These are phyloP conservation scores for Voacanga thouarsii DNA, from an alignment of 257 asterid genomes.

Conservation along the genomic window DNA sequence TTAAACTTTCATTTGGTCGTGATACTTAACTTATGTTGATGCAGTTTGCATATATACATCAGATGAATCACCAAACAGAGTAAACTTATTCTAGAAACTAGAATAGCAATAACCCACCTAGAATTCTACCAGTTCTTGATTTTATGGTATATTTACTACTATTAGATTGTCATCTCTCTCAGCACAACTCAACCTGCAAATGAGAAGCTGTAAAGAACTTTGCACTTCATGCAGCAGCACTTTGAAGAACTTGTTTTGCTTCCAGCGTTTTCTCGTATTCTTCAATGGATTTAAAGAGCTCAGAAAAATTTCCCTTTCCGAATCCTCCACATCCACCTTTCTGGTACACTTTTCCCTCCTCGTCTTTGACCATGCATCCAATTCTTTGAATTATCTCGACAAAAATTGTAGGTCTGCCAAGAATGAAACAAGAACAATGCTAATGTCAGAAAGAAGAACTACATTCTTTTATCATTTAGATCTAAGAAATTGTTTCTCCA, in stretches of 20 bases:
- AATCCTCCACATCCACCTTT: conserved; percentile 99
- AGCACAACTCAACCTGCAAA: neutral
- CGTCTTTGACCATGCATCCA: conserved; percentile 86
- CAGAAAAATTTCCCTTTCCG: conserved; percentile 94
- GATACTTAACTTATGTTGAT: neutral
- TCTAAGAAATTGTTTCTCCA: too few relatives aligned
- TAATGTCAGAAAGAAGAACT: too few relatives aligned
- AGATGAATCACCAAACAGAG: neutral
- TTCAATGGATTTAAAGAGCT: conserved; percentile 84
- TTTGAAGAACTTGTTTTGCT: conserved; percentile 42
- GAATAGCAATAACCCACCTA: too few relatives aligned
- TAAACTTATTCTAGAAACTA: neutral
- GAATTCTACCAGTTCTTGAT: too few relatives aligned
- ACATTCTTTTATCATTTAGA: too few relatives aligned
- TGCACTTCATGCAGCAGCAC: conserved; percentile 25
- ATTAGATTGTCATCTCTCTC: too few relatives aligned
- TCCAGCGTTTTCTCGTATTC: conserved; percentile 93
- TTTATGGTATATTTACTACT: too few relatives aligned
- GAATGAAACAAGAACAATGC: neutral
- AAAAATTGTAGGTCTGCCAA: conserved; percentile 79
- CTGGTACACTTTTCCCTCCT: conserved; percentile 60
- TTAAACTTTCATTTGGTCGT: too few relatives aligned
- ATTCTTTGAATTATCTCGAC: conserved; percentile 91
- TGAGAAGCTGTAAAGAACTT: neutral
- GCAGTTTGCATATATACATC: neutral